These are phyloP conservation scores for Verbena officinalis DNA, from an alignment of 257 asterid genomes.

Conservation along the genomic window DNA sequence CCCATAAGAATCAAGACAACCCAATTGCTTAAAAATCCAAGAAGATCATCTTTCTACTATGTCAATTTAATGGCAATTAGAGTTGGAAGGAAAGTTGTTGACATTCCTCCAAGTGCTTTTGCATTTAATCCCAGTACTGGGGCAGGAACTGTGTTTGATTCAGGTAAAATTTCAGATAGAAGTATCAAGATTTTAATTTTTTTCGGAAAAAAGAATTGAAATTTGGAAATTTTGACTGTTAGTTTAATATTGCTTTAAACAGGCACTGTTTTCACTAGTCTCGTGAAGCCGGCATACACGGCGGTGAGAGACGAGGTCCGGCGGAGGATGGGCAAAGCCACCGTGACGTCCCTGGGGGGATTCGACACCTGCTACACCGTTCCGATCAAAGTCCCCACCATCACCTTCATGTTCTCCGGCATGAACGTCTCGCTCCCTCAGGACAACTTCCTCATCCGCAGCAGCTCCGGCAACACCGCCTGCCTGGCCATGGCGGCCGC, in stretches of 20 bases:
- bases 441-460: slow-evolving; percentile 81
- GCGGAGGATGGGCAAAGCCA: slow-evolving; percentile 65
- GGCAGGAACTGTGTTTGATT: slow-evolving; percentile 79
- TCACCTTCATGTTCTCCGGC: slow-evolving; percentile 76
- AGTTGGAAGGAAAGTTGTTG: slow-evolving; percentile 57
- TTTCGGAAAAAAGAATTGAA: no score
- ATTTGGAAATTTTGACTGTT: no score
- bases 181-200: no score
- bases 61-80: slow-evolving; percentile 60
- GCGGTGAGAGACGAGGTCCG: slow-evolving; percentile 83
- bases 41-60: slow-evolving; percentile 80
- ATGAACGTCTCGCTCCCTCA: slow-evolving; percentile 81
- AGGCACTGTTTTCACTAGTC: slow-evolving; percentile 80
- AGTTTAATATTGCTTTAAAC: neutral
- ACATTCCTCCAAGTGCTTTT: slow-evolving; percentile 58
- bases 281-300: slow-evolving; percentile 73
- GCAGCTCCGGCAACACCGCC: slow-evolving; percentile 52
- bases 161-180: slow-evolving; percentile 61
- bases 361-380: slow-evolving; percentile 92
- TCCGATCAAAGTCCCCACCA: slow-evolving; percentile 62
- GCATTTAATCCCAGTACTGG: slow-evolving; percentile 71
- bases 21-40: slow-evolving; percentile 63
- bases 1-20: slow-evolving; percentile 62
- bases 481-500: slow-evolving; percentile 82
- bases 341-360: slow-evolving; percentile 73